Evolutionary conservation across 1,284 basidiomycete genomes (phyloP), one percentile per base, ranked within the genome.

Genomic region (Sporisorium exsertum): DNA sequence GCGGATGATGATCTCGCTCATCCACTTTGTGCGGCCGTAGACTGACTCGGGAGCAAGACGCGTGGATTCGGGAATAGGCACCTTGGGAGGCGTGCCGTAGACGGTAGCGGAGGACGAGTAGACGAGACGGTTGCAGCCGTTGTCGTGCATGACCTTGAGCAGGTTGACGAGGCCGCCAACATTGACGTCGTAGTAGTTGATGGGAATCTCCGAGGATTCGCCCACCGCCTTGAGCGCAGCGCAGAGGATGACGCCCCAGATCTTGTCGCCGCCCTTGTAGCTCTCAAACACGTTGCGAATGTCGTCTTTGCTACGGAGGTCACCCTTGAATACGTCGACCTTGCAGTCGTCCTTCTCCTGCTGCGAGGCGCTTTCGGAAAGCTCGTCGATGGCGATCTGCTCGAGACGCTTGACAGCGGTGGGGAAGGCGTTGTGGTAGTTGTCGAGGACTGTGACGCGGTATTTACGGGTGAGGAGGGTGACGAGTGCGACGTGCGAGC

Each of bases 101-200:
- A 99, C 97, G n/a, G 97, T 99, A 2, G 97, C 97, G 26, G 94
- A 97, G 13, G 95, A 97, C 1, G 95, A 97, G 88, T 98, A 99
- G 72, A 99, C 95, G 73, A 99, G 88, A 67, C 93, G 90, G 69
- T 90, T 89, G 87, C 92, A 93, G 65, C 91, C 91, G 86, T 91
- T 93, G 72, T 93, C 92, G 63, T 89, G 88, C 95, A 97, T 97
- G 24, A 66, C 77, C 40, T 71, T 64, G 37, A 83, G 69, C 43
- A 80, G 74, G 73, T 83, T 81, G 74, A 85, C 72, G 24, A 80
- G 68, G 35, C 84, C 84, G 18, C 67, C 67, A 47, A 84, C 78
- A 64, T 85, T 85, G 76, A 84, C 83, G 50, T 75, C 75, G 78
- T 84, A 85, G 81, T 85, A 85, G 63, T 91, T 90, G 84, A 99